Evolutionary conservation across 176 grass and related monocot genomes (phyloP), one percentile per base, ranked within the genome.

Genomic region (Juncus effusus): DNA sequence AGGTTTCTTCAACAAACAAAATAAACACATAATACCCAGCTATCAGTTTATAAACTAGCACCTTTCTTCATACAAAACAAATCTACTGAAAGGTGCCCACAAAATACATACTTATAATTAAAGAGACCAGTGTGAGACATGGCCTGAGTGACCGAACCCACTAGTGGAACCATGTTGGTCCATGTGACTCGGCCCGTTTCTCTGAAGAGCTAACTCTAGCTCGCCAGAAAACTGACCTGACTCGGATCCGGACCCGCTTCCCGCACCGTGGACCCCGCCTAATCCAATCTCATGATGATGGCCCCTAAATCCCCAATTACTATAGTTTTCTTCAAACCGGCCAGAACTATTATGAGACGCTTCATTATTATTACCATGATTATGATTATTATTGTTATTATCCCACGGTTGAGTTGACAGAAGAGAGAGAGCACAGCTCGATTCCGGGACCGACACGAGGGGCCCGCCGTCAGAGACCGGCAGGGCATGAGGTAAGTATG

Each of bases 391-490:
- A 70, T 76, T 57, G 53, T 82, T 79, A 56, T 64, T 66, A 79
- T 75, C 78, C 81, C 81, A 87, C 73, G 79, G 84, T 69, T 87
- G 91, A 83, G 81, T 87, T 96, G 91, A 96, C 91, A 96, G 91
- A 96, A 96, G 91, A 96, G 91, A 96, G 91, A 96, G 91, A 96
- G 91, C 91, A 96, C 91, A 91, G 77, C 91, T 90, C 15, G 87
- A 96, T 81, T 91, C 91, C 6, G 84, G 56, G 74, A 85, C 81
- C 74, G 79, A 81, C 57, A 81, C n/a, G 4, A 87, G 65, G 58
- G 67, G 72, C 73, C 77, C 85, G 0, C 81, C 80, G 3, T 89
- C 84, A 4, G 76, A 60, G 35, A 62, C 40, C n/a, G 81, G 66
- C 57, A 71, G 66, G 67, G 53, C 10, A 58, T 6, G 13, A 79